Base-by-base conservation (phyloP, 1,284 basidiomycete genomes). In the Fomitiporia mediterranea region DNA sequence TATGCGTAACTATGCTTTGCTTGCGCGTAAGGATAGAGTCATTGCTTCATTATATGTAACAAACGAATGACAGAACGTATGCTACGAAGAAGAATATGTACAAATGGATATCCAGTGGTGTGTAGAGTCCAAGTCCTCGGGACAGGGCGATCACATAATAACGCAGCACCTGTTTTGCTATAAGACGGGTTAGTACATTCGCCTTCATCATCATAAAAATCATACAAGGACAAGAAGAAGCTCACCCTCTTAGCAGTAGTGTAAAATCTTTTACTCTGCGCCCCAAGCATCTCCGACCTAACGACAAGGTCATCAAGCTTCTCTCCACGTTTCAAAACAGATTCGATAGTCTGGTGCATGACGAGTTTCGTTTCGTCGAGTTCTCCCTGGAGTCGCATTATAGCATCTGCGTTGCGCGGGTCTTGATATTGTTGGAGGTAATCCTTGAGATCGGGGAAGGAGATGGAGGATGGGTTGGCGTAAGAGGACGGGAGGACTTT, bases 341-440 rank as follows among this genome's bases (percentile, higher is more conserved):
- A 92, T 69, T 99, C 97, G 67, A 99, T 99, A 13, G 97, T 99
- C 80, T 99, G 98, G 80, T 99, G 97, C 70, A 98, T 74, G 35
- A 99, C 86, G 64, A 99, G 96, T 86, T 99, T 99, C 6, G 97
- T 99, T 77, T 99, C 97, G 69, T 99, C 97, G 48, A 99, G 73
- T 69, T 99, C 97, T 69, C 94, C 89, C 72, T 99, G 97, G 15
- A 99, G 97, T 66, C 89, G 86, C 95, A 99, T 96, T 67, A 99
- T 98, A 17, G 92, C 89, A 74, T 99, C 97, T 3, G 97, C 97
- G 74, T 99, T 95, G 61, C 88, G 83, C 6, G 97, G 97, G 72
- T 99, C 97, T 75, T 99, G 97, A 73, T 98, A 99, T 73, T 96
- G 94, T 69, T 83, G 77, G 49, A 99, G 73, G 70, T 95, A 98